Base-by-base conservation (phyloP, 495 filamentous ascomycete species). In the Articulospora tetracladia region DNA sequence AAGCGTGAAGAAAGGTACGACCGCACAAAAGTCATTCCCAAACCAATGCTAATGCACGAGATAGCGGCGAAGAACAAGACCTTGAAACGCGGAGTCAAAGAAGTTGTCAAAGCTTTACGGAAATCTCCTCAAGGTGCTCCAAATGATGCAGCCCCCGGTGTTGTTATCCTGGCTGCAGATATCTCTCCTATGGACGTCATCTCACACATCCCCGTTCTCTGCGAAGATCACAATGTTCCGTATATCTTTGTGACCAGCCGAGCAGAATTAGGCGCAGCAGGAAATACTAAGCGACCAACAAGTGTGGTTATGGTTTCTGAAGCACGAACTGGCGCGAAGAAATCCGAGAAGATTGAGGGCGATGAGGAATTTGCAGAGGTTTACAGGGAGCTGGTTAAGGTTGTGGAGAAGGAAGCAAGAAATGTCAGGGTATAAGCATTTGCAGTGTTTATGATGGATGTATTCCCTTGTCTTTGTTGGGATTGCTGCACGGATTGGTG, bases 171-270 rank as follows among this genome's bases (percentile, higher is more conserved):
- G 55, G 94, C 95, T 28, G 94, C 90, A 56, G 94, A 99, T 72
- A 97, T 98, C 80, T 94, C 89, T 23, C 94, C 94, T 59, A 90
- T 92, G 88, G 93, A 97, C 70, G 92, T 97, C 67, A 96, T 98
- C 76, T 93, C 90, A 51, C 94, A 98, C 75, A 89, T 99, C 65
- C 94, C 94, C 55, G 88, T 98, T 17, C 86, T 98, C 47, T 98
- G 95, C 82, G 94, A 99, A 76, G 92, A 97, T 76, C 92, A 97
- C 79, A 86, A 86, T 69, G 87, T 97, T 54, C 93, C 93, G 3
- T 99, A 98, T 75, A 78, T 98, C 65, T 99, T 91, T 74, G 87
- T 98, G 60, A 80, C 84, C 28, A 91, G 86, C 51, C 86, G 94
- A 60, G 91, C 89, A 55, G 91, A 97, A 74, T 84, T 99, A 46